Conservation (phyloP, 2,329 filamentous ascomycete species). For the Fonsecaea monophora region DNA sequence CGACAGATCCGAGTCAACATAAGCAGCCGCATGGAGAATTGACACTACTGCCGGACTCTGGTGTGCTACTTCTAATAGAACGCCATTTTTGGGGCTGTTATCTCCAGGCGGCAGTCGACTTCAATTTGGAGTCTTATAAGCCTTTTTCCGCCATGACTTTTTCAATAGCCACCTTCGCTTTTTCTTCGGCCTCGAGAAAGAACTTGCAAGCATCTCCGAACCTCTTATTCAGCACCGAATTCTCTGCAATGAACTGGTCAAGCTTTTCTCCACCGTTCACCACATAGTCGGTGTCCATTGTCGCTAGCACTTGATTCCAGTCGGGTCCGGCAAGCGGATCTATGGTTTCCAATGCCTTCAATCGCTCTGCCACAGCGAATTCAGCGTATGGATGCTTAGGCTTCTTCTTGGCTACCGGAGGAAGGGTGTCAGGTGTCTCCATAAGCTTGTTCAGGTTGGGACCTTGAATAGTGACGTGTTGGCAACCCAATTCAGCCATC, state of each 20-base stretch:
- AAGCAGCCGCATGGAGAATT: neutral
- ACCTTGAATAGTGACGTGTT: slow-evolving; percentile 16
- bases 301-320: slow-evolving; percentile 8
- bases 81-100: neutral
- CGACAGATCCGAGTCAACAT: neutral
- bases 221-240: slow-evolving; percentile 4
- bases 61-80: neutral
- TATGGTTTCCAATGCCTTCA: neutral
- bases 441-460: slow-evolving; percentile 14
- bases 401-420: slow-evolving; percentile 1
- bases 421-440: slow-evolving; percentile 13
- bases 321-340: slow-evolving; percentile 11
- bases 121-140: neutral
- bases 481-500: slow-evolving; percentile 21
- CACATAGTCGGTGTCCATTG: slow-evolving; percentile 4
- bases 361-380: neutral
- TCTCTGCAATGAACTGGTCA: slow-evolving; percentile 5
- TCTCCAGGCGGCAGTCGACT: neutral
- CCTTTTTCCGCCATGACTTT: neutral
- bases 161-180: slow-evolving; percentile 1
- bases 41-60: neutral
- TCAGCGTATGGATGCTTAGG: slow-evolving; percentile 9
- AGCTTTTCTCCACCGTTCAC: slow-evolving; percentile 1
- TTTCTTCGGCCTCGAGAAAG: slow-evolving; percentile 7
- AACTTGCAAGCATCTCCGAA: slow-evolving; percentile 3